These are phyloP conservation scores for Fusarium anguioides DNA, from an alignment of 2,329 filamentous ascomycete genomes.

Conservation along the genomic window DNA sequence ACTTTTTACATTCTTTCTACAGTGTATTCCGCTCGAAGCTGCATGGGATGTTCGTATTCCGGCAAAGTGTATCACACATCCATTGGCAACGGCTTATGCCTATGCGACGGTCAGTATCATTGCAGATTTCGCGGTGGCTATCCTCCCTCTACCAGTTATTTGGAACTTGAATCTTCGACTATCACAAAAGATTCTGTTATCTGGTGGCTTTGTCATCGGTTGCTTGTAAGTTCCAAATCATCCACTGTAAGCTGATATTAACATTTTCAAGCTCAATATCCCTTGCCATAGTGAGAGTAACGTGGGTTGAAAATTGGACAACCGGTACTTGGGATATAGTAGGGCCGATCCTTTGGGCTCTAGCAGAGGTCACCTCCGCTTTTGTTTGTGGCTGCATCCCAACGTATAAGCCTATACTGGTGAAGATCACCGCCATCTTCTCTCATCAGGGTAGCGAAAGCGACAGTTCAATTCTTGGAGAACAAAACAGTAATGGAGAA, in stretches of 20 bases:
- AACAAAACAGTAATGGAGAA: neutral
- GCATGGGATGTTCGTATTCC: constrained; percentile 15
- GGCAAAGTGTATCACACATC: constrained; percentile 1
- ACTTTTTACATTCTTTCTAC: constrained; percentile 1
- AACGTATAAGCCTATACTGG: constrained; percentile 22
- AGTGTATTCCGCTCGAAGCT: constrained; percentile 17
- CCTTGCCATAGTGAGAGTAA: constrained; percentile 21
- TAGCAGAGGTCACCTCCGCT: constrained; percentile 28
- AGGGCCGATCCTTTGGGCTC: constrained; percentile 15
- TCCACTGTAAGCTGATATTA: accelerated
- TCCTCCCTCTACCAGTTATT: constrained; percentile 23
- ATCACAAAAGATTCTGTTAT: constrained; percentile 25
- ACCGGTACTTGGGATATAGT: constrained; percentile 27
- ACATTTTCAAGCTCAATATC: constrained; percentile 5
- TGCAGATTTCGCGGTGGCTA: constrained; percentile 23
- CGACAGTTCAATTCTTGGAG: neutral
- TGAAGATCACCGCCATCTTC: neutral
- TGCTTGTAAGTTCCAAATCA: constrained; percentile 22
- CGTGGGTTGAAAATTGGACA: constrained; percentile 1
- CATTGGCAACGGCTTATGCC: neutral
- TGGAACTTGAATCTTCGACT: constrained; percentile 24
- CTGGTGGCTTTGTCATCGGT: constrained; percentile 15
- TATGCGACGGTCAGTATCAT: constrained; percentile 22
- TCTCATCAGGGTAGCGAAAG: neutral
- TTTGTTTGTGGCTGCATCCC: constrained; percentile 33